Conservation (phyloP, 1,139 yeast genomes). For the Yamadazyma sp. region DNA sequence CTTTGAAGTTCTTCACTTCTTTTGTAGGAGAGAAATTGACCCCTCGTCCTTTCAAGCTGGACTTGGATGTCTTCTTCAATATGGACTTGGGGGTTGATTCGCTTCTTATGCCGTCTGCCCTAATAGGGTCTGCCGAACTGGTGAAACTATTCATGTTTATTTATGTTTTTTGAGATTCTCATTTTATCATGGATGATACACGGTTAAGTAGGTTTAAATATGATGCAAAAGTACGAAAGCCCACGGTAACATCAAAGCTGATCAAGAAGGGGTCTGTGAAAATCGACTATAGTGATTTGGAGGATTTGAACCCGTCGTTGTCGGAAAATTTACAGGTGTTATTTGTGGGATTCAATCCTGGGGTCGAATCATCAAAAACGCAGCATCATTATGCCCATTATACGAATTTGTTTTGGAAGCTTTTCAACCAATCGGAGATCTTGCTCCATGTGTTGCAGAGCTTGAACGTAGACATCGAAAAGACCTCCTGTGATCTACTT, state of each 20-base stretch:
- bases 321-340: conserved; percentile 39
- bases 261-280: background rate
- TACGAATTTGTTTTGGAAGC: conserved; percentile 69
- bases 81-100: conserved; percentile 19
- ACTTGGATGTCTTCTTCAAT: conserved; percentile 11
- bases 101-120: conserved; percentile 9
- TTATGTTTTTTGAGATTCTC: background rate
- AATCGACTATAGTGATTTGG: conserved; percentile 4
- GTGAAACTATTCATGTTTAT: conserved; percentile 7
- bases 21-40: conserved; percentile 38
- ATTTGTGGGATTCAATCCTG: conserved; percentile 77
- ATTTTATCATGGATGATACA: conserved; percentile 5
- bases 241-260: background rate
- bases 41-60: conserved; percentile 6
- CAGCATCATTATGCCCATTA: conserved; percentile 79
- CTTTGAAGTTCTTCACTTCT: conserved; percentile 23
- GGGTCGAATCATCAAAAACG: conserved; percentile 56
- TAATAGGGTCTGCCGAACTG: conserved; percentile 4
- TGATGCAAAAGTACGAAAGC: background rate
- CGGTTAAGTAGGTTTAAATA: conserved; percentile 8
- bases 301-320: conserved; percentile 38
- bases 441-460: conserved; percentile 24
- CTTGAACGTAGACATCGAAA: conserved; percentile 4
- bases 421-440: conserved; percentile 54
- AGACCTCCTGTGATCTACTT: conserved; percentile 4